Conservation (phyloP, 2,329 filamentous ascomycete genomes). For the Aureobasidium namibiae region DNA sequence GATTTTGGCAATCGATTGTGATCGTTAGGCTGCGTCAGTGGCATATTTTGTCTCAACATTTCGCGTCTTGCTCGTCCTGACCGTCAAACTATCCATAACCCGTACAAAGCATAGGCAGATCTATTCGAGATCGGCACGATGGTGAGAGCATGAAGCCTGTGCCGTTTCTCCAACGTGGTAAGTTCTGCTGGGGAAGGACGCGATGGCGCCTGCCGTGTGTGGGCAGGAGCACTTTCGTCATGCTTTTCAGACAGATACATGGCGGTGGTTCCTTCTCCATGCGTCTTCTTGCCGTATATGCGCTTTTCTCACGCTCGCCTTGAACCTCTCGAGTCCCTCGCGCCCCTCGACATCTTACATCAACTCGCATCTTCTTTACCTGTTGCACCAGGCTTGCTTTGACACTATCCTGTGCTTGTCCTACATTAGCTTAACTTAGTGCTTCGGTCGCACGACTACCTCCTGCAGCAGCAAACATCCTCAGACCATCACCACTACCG, state of each 20-base stretch:
- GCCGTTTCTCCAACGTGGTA: not conserved
- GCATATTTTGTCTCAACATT: constrained; percentile 2
- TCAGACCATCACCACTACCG: not conserved
- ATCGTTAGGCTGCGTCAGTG: not conserved
- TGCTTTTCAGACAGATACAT: not conserved
- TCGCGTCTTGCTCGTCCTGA: not conserved
- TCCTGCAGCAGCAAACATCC: constrained; percentile 10
- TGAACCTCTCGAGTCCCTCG: not conserved
- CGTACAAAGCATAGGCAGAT: not conserved
- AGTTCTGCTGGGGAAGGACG: not conserved
- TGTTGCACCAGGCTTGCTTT: not conserved
- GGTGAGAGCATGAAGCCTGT: not conserved
- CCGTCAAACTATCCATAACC: not conserved
- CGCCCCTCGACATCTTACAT: not conserved
- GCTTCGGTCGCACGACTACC: not conserved
- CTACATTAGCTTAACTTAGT: not conserved
- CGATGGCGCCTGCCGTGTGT: not conserved
- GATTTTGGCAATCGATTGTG: not conserved
- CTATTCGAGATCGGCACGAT: not conserved
- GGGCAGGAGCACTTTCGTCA: not conserved
- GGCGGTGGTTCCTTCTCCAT: not conserved
- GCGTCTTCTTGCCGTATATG: not conserved
- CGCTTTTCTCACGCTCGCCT: not conserved
- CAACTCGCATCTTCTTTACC: constrained; percentile 1
- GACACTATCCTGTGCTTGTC: constrained; percentile 4